Evolutionary conservation across 73 alveolate genomes (phyloP).

Genomic region (Effrenium voratum): DNA sequence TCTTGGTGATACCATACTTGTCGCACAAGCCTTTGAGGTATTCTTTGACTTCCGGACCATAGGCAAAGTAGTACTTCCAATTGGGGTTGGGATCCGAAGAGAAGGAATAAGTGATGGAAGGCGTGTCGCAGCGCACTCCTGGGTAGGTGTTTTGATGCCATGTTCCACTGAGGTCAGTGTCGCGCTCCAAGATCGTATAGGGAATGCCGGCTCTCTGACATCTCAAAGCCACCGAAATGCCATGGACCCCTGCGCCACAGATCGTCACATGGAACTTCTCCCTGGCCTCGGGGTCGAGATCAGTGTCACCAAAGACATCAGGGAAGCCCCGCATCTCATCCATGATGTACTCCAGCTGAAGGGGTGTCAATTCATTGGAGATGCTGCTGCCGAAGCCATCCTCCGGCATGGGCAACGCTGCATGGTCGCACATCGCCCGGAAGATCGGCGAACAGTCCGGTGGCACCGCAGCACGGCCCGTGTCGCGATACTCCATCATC

Average conservation of each 20-base stretch:
- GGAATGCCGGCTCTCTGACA: constrained; percentile 26
- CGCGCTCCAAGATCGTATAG: constrained; percentile 32
- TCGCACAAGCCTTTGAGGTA: constrained; percentile 23
- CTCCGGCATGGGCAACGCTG: constrained; percentile 24
- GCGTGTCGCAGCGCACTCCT: constrained; percentile 46
- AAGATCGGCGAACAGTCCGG: constrained; percentile 7
- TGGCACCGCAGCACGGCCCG: not conserved
- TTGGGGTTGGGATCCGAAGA: constrained; percentile 48
- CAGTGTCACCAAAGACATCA: not conserved
- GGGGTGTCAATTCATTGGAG: not conserved
- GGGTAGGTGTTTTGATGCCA: constrained; percentile 39
- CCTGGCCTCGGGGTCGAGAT: not conserved
- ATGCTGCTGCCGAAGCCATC: constrained; percentile 21
- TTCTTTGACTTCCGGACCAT: constrained; percentile 20
- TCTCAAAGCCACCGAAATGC: not conserved
- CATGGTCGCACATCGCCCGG: not conserved
- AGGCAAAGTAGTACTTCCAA: constrained; percentile 47
- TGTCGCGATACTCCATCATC: not conserved
- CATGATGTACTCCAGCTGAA: constrained; percentile 39
- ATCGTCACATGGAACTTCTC: constrained; percentile 10
- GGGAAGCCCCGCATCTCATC: constrained; percentile 37
- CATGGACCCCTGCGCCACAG: constrained; percentile 37
- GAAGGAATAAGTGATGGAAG: not conserved
- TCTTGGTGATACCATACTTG: constrained; percentile 27
- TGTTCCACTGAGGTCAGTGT: constrained; percentile 9